Conservation (phyloP, 495 filamentous ascomycete species). For the Talaromyces trachyspermus region DNA sequence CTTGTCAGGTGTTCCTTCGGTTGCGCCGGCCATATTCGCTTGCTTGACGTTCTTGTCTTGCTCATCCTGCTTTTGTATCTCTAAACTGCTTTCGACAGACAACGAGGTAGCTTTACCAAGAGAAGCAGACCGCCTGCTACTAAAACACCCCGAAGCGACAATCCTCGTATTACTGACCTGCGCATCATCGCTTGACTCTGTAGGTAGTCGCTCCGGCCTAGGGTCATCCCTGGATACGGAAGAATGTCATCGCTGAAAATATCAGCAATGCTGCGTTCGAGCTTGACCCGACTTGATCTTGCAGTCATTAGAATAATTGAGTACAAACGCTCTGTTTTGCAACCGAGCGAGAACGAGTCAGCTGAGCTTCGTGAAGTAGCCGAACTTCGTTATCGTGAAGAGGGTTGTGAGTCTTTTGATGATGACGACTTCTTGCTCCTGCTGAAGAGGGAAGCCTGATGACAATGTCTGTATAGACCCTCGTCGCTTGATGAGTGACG, state of each 20-base stretch:
- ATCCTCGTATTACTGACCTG: conserved; percentile 73
- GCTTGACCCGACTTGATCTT: conserved; percentile 64
- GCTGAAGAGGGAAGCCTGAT: conserved; percentile 49
- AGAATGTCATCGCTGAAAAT: conserved; percentile 81
- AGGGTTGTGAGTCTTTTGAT: conserved; percentile 81
- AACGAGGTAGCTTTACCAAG: conserved; percentile 14
- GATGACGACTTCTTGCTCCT: conserved; percentile 59
- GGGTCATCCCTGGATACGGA: conserved; percentile 78
- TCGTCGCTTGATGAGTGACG: conserved; percentile 62
- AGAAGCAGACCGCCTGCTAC: conserved; percentile 25
- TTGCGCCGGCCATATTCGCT: background rate
- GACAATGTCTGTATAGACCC: conserved; percentile 75
- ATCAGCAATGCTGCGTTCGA: conserved; percentile 67
- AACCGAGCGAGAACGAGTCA: conserved; percentile 19
- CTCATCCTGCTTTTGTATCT: conserved; percentile 11
- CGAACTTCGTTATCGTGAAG: conserved; percentile 41
- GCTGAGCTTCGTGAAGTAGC: conserved; percentile 16
- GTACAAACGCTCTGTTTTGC: conserved; percentile 16
- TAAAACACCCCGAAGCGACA: conserved; percentile 44
- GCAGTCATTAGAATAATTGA: conserved; percentile 46
- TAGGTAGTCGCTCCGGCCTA: conserved; percentile 54
- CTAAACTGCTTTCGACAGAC: conserved; percentile 11
- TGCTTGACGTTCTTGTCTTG: background rate
- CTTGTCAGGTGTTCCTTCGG: background rate
- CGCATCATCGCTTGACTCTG: conserved; percentile 22